Percentiles rank a stretch among this genome's conserved stretches.
These are phyloP conservation scores for Physocladia obscura DNA, from an alignment of 192 early-diverging fungal species.

Conservation along the genomic window DNA sequence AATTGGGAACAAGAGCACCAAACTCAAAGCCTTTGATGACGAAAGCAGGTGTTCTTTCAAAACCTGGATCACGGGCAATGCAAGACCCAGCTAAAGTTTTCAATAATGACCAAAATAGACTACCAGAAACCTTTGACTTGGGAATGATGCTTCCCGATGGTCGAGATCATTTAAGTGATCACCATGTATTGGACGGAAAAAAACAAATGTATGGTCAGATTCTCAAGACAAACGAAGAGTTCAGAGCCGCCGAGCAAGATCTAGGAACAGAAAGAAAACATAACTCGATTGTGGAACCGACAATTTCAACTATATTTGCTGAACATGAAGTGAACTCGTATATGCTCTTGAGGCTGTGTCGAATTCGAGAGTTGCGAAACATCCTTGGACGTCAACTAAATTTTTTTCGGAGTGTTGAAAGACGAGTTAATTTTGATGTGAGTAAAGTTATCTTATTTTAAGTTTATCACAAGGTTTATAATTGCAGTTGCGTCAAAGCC, in stretches of 20 bases:
- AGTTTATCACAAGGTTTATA: background rate
- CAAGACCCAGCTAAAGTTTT: slow-evolving; percentile 5
- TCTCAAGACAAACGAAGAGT: slow-evolving; percentile 42
- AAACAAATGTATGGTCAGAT: slow-evolving; percentile 47
- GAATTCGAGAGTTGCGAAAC: slow-evolving; percentile 40
- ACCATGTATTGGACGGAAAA: slow-evolving; percentile 49
- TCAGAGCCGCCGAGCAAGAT: slow-evolving; percentile 43
- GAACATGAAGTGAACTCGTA: slow-evolving; percentile 53
- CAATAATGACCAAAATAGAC: slow-evolving; percentile 6
- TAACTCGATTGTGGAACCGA: slow-evolving; percentile 27
- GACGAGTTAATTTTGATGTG: slow-evolving; percentile 46
- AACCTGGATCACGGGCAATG: slow-evolving; percentile 19
- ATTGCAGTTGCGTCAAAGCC: slow-evolving; percentile 2
- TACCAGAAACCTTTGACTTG: slow-evolving; percentile 44
- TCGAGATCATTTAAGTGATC: slow-evolving; percentile 32
- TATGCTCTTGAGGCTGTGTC: slow-evolving; percentile 42
- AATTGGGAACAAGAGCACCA: slow-evolving; percentile 30
- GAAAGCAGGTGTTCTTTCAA: slow-evolving; percentile 16
- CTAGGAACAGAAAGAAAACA: background rate
- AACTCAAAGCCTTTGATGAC: slow-evolving; percentile 29
- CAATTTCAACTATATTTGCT: slow-evolving; percentile 51
- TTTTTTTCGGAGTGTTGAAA: slow-evolving; percentile 55
- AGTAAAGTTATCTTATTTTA: background rate
- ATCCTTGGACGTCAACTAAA: slow-evolving; percentile 49
- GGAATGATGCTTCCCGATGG: slow-evolving; percentile 49